Percentiles rank a stretch among this genome's conserved stretches.
phyloP scores from a whole-genome alignment of 2,329 filamentous ascomycete species.

The Didymella glomerata region DNA sequence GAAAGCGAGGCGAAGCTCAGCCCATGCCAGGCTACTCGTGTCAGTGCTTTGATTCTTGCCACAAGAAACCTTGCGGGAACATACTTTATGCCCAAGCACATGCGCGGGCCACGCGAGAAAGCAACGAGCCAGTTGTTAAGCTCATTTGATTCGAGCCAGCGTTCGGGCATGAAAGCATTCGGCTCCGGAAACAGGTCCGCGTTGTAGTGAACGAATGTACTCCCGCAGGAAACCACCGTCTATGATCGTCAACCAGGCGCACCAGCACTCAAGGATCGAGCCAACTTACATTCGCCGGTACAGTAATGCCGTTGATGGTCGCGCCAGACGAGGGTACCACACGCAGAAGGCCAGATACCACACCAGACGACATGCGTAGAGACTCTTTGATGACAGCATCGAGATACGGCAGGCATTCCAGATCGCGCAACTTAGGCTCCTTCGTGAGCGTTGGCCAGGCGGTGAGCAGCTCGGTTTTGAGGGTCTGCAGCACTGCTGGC shows the following conservation, averaged over 20 bases:
- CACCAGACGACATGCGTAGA: conserved; percentile 49
- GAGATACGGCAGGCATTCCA: conserved; percentile 50
- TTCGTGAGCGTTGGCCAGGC: conserved; percentile 49
- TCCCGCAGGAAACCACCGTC: conserved; percentile 42
- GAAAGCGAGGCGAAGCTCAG: conserved; percentile 44
- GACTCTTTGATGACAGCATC: conserved; percentile 54
- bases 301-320: conserved; percentile 27
- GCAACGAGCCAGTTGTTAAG: conserved; percentile 44
- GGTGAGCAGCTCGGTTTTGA: conserved; percentile 51
- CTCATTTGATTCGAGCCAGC: conserved; percentile 40
- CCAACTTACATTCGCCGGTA: conserved; percentile 34
- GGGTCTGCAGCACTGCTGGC: conserved; percentile 41
- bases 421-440: conserved; percentile 41
- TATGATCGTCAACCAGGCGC: conserved; percentile 7
- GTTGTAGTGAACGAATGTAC: conserved; percentile 48
- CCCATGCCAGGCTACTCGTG: conserved; percentile 42
- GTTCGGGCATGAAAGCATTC: conserved; percentile 41
- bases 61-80: conserved; percentile 1
- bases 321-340: conserved; percentile 37
- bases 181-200: conserved; percentile 43
- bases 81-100: conserved; percentile 45
- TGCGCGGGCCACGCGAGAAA: conserved; percentile 49
- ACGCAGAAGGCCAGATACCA: conserved; percentile 38
- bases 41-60: background rate
- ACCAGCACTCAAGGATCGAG: background rate